Evolutionary conservation across 2,329 filamentous ascomycete species (phyloP).

Genomic region (Monilinia laxa): DNA sequence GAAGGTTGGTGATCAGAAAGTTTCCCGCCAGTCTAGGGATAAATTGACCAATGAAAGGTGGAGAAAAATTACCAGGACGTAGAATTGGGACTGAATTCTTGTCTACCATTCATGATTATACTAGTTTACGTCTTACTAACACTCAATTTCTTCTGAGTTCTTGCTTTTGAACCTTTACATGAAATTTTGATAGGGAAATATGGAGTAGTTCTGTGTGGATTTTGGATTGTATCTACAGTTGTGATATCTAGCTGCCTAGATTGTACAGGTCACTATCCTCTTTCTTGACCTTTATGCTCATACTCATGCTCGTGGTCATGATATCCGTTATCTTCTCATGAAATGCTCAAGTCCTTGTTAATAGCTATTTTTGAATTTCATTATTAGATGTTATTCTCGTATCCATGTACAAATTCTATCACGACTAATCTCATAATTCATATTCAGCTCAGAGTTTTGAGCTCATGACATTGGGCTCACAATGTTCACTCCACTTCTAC

Average conservation of each 20-base stretch:
- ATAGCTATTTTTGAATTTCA: background rate
- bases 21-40: background rate
- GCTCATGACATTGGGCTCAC: too few species aligned
- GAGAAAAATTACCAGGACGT: fast-evolving
- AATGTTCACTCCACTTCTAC: too few species aligned
- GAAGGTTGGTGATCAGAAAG: background rate
- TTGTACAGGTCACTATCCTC: background rate
- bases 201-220: background rate
- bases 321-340: too few species aligned
- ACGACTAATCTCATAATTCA: background rate
- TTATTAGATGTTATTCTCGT: background rate
- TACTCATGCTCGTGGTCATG: background rate
- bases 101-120: too few species aligned
- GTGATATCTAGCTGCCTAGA: too few species aligned
- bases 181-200: background rate
- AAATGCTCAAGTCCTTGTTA: background rate
- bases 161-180: background rate
- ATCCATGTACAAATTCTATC: background rate
- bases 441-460: too few species aligned
- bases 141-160: background rate
- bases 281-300: background rate
- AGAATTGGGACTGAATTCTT: background rate
- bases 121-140: background rate
- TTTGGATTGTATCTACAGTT: background rate
- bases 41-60: background rate